Evolutionary conservation across 495 filamentous ascomycete species (phyloP), one percentile per base, ranked within the genome.

Genomic region (Articulospora tetracladia): DNA sequence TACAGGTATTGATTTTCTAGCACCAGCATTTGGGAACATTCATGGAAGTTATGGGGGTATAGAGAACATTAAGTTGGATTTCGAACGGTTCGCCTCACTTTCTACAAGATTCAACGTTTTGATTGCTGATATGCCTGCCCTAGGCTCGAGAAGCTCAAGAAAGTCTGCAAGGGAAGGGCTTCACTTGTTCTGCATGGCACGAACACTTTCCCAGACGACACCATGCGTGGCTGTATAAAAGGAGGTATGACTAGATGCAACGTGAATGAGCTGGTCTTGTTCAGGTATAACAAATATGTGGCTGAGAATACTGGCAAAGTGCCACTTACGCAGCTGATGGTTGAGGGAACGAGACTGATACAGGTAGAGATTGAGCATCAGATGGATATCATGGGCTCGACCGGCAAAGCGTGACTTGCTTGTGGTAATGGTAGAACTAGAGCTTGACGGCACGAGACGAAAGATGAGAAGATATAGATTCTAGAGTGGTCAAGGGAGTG

Each of bases 191-290:
- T 93, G 69, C 90, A 94, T 70, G 90, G 90, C 12, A 86, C 89
- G 25, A 88, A 92, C 68, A 84, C 86, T 0, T 92, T 91, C 67
- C 83, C 82, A 19, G 74, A 85, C 73, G 81, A 81, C 59, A 88
- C 88, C 34, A 89, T 90, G 59, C 67, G 75, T 51, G 77, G 80
- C 67, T 90, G 86, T 67, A 89, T 94, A 68, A 78, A 76, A 36
- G 80, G 76, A 54, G 89, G 90, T 1, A 85, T 93, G 55, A 81
- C 81, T 41, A 91, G 93, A 76, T 76, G 90, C 60, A 94, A 94
- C 74, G 87, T 93, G 59, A 93, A 94, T 70, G 88, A 91, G 74
- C 83, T 88, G 48, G 79, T 94, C 78, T 91, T 92, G 70, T 81
- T 83, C 66, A 80, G 82, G 69, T 92, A 87, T 69, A 78, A 82